Percentiles rank a stretch among this genome's conserved stretches.
Evolutionary conservation across 768 basidiomycete species (phyloP).

Genomic region (Sporobolomyces roseus): DNA sequence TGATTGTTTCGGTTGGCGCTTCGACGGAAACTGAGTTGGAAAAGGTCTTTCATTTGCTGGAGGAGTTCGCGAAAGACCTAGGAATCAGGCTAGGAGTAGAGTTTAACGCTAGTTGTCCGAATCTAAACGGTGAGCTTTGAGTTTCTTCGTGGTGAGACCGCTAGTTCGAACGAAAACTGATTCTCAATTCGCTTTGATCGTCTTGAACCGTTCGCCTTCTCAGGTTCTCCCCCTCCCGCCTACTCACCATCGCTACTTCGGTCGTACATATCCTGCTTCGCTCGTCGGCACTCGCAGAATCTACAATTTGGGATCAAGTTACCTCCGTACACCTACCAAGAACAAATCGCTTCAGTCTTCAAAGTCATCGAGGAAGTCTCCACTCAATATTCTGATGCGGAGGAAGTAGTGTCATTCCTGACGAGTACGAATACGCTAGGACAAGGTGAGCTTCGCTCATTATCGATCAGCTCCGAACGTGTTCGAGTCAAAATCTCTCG

Average conservation of each 20-base stretch:
- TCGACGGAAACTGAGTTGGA: constrained; percentile 53
- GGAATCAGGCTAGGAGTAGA: constrained; percentile 62
- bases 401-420: constrained; percentile 65
- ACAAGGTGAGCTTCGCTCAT: constrained; percentile 47
- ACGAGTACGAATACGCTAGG: constrained; percentile 80
- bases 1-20: constrained; percentile 72
- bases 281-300: constrained; percentile 54
- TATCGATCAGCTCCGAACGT: background rate
- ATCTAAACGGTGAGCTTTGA: constrained; percentile 49
- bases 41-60: constrained; percentile 61
- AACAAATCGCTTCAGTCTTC: constrained; percentile 61
- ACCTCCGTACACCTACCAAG: constrained; percentile 65
- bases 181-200: too few relatives aligned
- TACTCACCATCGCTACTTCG: constrained; percentile 59
- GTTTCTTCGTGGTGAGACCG: too few relatives aligned
- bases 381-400: constrained; percentile 14
- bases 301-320: constrained; percentile 73
- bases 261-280: constrained; percentile 59
- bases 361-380: constrained; percentile 54
- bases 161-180: too few relatives aligned
- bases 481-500: constrained; percentile 56
- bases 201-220: too few relatives aligned
- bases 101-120: constrained; percentile 81
- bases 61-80: constrained; percentile 55
- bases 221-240: constrained; percentile 56